phyloP scores from a whole-genome alignment of 208 protist species.

The Acanthamoeba castellanii region DNA sequence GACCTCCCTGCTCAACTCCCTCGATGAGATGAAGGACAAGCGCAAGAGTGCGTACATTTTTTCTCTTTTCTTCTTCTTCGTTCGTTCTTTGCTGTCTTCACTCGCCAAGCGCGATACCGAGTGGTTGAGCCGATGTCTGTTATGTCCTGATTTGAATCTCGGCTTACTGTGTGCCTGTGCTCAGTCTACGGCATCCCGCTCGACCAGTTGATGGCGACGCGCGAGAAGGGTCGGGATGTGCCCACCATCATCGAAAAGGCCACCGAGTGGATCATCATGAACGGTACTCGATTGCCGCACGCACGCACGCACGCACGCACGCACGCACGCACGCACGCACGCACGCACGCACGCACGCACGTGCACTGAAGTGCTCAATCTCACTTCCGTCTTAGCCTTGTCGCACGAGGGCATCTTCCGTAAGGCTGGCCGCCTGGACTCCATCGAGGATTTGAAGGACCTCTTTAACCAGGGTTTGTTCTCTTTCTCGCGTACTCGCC shows the following conservation, averaged over 20 bases:
- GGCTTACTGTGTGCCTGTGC: background rate
- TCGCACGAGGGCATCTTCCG: slow-evolving; percentile 60
- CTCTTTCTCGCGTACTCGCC: background rate
- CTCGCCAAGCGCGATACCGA: background rate
- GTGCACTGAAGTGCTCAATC: too few species aligned
- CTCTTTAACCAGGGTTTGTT: slow-evolving; percentile 5
- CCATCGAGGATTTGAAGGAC: slow-evolving; percentile 69
- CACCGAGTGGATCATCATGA: slow-evolving; percentile 59
- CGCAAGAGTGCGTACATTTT: slow-evolving; percentile 15
- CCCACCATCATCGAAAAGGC: slow-evolving; percentile 64
- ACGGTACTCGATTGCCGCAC: background rate
- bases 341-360: background rate
- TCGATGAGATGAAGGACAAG: slow-evolving; percentile 52
- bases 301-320: too few species aligned
- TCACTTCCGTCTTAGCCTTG: background rate
- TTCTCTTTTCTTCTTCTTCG: background rate
- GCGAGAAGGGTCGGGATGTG: slow-evolving; percentile 47
- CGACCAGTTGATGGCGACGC: slow-evolving; percentile 28
- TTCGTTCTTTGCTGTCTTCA: background rate
- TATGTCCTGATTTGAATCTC: background rate
- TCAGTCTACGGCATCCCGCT: slow-evolving; percentile 54
- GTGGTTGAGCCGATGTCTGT: background rate
- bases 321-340: background rate
- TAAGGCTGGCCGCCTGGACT: slow-evolving; percentile 51
- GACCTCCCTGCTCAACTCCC: slow-evolving; percentile 63